phyloP scores from a whole-genome alignment of 2,329 filamentous ascomycete species.

The Stemphylium beticola region DNA sequence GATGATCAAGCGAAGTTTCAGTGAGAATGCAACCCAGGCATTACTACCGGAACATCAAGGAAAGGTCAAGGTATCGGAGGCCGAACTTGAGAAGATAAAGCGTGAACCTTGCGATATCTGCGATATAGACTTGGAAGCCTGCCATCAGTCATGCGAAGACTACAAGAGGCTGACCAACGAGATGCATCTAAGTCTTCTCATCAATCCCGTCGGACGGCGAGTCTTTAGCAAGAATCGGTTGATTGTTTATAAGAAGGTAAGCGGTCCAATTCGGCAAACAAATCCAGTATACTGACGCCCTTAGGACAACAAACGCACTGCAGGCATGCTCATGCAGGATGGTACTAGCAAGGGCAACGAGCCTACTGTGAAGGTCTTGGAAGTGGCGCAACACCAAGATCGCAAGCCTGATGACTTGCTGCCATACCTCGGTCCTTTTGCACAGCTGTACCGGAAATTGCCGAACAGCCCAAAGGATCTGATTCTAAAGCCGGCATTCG shows the following conservation, averaged over 20 bases:
- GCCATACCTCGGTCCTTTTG: conserved; percentile 77
- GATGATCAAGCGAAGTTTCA: conserved; percentile 99
- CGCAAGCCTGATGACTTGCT: conserved; percentile 84
- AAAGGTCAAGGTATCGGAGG: conserved; percentile 88
- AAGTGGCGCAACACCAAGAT: conserved; percentile 72
- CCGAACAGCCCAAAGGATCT: conserved; percentile 72
- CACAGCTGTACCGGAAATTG: conserved; percentile 69
- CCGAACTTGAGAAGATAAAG: conserved; percentile 88
- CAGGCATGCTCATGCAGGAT: conserved; percentile 79
- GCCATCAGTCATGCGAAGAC: conserved; percentile 81
- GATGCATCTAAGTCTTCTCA: conserved; percentile 75
- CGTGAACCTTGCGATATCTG: conserved; percentile 83
- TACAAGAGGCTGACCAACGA: conserved; percentile 81
- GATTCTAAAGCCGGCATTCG: conserved; percentile 68
- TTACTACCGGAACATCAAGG: conserved; percentile 94
- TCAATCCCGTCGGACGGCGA: conserved; percentile 81
- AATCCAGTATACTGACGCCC: conserved; percentile 21
- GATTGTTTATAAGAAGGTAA: conserved; percentile 76
- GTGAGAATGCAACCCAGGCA: conserved; percentile 95
- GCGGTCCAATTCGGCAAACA: neutral
- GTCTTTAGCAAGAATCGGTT: conserved; percentile 79
- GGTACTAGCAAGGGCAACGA: conserved; percentile 70
- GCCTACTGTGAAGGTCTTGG: conserved; percentile 77
- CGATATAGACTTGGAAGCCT: conserved; percentile 77
- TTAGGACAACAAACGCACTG: conserved; percentile 79